Conservation (phyloP, 345 rosid species). For the Lagerstroemia speciosa region DNA sequence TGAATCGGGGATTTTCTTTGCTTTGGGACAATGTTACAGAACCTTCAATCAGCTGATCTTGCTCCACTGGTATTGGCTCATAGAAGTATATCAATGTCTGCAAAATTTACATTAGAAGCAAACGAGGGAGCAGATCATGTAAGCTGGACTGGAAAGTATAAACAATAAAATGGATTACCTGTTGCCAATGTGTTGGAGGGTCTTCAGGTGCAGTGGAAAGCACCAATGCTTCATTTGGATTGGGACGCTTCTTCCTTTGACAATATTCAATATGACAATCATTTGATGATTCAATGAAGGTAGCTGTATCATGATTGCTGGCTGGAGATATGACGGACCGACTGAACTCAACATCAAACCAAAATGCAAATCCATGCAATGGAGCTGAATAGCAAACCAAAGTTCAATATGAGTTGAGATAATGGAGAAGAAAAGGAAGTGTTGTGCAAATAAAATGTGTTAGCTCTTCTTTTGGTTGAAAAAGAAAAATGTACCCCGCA, state of each 20-base stretch:
- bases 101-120: conserved; percentile 16
- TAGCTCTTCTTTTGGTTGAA: neutral
- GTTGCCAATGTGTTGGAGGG: conserved; percentile 96
- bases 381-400: conserved; percentile 52
- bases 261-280: conserved; percentile 39
- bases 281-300: conserved; percentile 25
- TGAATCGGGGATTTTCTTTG: conserved; percentile 81
- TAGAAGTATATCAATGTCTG: conserved; percentile 92
- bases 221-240: conserved; percentile 56
- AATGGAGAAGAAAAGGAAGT: neutral
- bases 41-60: conserved; percentile 86
- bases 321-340: conserved; percentile 38
- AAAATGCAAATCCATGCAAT: conserved; percentile 94
- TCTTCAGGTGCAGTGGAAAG: conserved; percentile 94
- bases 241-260: conserved; percentile 55
- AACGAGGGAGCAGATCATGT: neutral
- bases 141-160: neutral
- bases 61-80: conserved; percentile 85
- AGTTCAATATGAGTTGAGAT: neutral
- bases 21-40: conserved; percentile 72
- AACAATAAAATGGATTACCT: conserved; percentile 31
- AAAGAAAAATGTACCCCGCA: conserved; percentile 57
- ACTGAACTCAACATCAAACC: conserved; percentile 92
- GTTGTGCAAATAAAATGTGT: neutral
- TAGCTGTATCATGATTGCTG: conserved; percentile 21